Evolutionary conservation across 73 alveolate species (phyloP), one percentile per base, ranked within the genome.

Genomic region (Tetrahymena malaccensis): DNA sequence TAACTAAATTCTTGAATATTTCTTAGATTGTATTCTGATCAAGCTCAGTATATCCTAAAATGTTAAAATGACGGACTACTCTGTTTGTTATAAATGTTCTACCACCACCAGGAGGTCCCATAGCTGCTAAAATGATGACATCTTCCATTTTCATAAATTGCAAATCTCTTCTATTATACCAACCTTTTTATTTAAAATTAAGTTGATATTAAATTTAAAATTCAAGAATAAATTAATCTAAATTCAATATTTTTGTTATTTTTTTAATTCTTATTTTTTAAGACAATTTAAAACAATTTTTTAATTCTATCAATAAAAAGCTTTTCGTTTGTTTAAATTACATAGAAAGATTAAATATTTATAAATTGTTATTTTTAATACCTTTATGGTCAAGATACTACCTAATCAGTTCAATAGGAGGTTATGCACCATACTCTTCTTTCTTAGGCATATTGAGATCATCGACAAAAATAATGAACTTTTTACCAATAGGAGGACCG

Each of bases 31-130:
- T 97, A 93, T 97, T 97, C 94, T 99, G 99, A 16, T 98, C 99
- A 95, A 99, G 96, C 93, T 98, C 99, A 16, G 99, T 98, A 96
- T 98, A 99, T 33, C 99, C 98, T 16, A 99, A 95, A 55, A 98
- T 97, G 95, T 99, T 99, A 96, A 98, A 98, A 94, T 99, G 99
- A 96, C 99, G 97, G 96, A 98, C 99, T 94, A 99, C 96, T 96
- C 99, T 98, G 94, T 99, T 98, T 56, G 99, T 98, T 94, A 99
- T 98, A 93, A 96, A 98, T 22, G 99, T 98, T 96, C 99, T 95
- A 35, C 99, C 99, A 34, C 99, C 99, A 17, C 99, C 99, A 25
- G 99, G 99, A 34, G 97, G 98, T 44, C 99, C 99, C 99, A 98
- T 99, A 55, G 99, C 99, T 12, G 99, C 99, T 83, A 98, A 89